These are phyloP conservation scores for Cryphonectria naterciae DNA, from an alignment of 2,329 filamentous ascomycete genomes.

Conservation along the genomic window DNA sequence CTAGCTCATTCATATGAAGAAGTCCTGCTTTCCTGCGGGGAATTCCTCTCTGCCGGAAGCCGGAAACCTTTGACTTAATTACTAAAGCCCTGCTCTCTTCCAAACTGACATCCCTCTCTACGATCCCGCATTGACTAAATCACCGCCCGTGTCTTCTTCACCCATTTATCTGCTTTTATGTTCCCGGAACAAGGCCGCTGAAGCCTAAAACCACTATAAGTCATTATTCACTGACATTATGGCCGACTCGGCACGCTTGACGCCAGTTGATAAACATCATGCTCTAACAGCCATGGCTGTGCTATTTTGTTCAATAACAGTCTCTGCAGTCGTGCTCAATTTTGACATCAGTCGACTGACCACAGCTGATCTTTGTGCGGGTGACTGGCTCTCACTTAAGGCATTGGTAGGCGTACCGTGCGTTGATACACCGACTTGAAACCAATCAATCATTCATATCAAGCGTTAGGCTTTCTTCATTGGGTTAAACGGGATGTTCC, in stretches of 20 bases:
- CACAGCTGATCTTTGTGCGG: conserved; percentile 20
- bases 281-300: neutral
- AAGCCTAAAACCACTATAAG: neutral
- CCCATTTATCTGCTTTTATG: no score
- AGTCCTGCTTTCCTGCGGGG: no score
- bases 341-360: conserved; percentile 28
- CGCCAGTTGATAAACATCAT: neutral
- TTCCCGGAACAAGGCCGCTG: neutral
- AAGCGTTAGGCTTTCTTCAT: neutral
- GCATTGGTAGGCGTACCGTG: neutral
- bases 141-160: neutral
- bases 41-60: no score
- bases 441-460: neutral
- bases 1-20: no score
- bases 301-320: neutral
- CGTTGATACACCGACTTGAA: neutral
- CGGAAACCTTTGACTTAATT: neutral
- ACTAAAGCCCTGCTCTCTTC: neutral
- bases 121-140: neutral
- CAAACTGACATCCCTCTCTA: neutral
- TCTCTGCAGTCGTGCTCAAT: conserved; percentile 11
- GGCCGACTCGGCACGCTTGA: neutral
- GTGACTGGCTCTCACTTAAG: conserved; percentile 30
- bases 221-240: neutral
- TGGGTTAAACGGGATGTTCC: neutral